Evolutionary conservation across 208 protist species (phyloP), one percentile per base, ranked within the genome.

Genomic region (Angomonas ambiguus): DNA sequence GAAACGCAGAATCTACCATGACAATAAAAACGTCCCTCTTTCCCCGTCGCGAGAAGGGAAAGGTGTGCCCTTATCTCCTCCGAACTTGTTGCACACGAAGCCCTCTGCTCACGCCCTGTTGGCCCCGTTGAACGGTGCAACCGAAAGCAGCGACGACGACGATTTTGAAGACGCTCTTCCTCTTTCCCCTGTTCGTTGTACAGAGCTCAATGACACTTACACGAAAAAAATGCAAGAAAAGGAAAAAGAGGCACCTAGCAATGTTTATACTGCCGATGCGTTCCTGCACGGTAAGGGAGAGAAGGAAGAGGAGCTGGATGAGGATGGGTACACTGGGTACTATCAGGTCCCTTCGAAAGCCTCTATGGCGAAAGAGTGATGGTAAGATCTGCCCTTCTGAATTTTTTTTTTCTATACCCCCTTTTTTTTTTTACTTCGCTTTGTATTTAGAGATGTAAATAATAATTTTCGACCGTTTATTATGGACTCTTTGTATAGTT

Each of bases 131-230:
- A 58, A 56, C 1, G 51, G 70, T 24, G 56, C 59, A 6, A 42
- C 16, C 3, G 75, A 73, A 25, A 60, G 64, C 27, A 72, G 81
- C 51, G 80, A 79, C 31, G 85, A 86, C 45, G 82, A 92, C 62
- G 82, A 90, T 71, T 93, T 93, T 67, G 87, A 93, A 55, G 87
- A 93, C 62, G 87, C 87, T 10, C 65, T 91, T 0, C 82, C 87
- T 2, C 78, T 93, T 10, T 89, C 83, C 11, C 82, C 86, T 10
- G 76, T 84, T 18, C 80, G 78, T 1, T 85, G 74, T 67, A 74
- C 80, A 0, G 73, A 77, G 67, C 45, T 79, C 25, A 92, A 88
- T 69, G 86, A 89, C 49, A 79, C 59, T 1, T 85, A 87, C 55
- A 71, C 58, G 5, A 32, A 56, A 18, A 51, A 62, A 32, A 62